Evolutionary conservation across 2,329 filamentous ascomycete species (phyloP).

Genomic region (Trichoderma simmonsii): DNA sequence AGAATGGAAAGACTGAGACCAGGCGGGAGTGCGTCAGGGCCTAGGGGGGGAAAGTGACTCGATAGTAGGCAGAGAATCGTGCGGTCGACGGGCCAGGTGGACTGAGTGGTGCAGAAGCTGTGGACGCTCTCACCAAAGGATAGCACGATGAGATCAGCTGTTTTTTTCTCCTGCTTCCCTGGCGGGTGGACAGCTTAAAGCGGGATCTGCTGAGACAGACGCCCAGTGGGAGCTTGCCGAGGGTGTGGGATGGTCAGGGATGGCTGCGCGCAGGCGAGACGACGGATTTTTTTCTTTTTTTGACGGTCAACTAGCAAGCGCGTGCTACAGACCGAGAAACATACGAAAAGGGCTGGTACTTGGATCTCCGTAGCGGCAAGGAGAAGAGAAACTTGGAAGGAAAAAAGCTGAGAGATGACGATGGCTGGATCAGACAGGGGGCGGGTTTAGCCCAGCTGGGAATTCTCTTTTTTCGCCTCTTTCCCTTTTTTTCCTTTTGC

Average conservation of each 20-base stretch:
- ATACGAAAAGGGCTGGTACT: background rate
- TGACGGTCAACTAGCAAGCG: background rate
- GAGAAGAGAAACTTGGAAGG: background rate
- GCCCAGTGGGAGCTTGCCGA: constrained; percentile 10
- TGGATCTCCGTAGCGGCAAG: background rate
- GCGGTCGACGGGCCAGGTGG: constrained; percentile 8
- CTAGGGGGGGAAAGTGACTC: constrained; percentile 6
- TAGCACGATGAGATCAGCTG: constrained; percentile 17
- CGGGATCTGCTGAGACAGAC: constrained; percentile 15
- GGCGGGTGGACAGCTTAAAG: constrained; percentile 6
- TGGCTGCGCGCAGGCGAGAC: background rate
- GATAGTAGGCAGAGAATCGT: constrained; percentile 9
- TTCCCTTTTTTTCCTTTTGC: background rate
- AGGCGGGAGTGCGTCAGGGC: constrained; percentile 13
- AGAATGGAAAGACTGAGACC: constrained; percentile 12
- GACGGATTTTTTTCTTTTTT: background rate
- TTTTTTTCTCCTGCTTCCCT: constrained; percentile 10
- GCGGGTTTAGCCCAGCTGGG: constrained; percentile 1
- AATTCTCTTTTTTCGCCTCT: background rate
- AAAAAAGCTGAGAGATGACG: background rate
- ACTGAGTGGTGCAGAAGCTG: constrained; percentile 15
- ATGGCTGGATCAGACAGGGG: background rate
- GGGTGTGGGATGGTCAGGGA: constrained; percentile 9
- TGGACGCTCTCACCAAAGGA: constrained; percentile 11
- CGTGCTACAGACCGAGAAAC: background rate